Evolutionary conservation across 2,329 filamentous ascomycete species (phyloP), one percentile per base, ranked within the genome.

Genomic region (Alternaria triticina): DNA sequence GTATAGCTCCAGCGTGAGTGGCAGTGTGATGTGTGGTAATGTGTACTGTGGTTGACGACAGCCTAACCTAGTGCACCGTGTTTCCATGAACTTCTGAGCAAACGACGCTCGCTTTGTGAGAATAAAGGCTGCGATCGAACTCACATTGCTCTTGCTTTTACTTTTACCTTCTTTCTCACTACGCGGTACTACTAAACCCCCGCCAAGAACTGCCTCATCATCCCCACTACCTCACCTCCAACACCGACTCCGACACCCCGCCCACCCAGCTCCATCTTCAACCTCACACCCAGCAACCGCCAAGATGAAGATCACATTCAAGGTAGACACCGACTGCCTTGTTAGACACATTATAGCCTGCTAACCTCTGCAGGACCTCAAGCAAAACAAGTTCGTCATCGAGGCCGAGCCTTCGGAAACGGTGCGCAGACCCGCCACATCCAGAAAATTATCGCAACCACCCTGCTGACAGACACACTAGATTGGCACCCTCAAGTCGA

Each of bases 341-440:
- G 61, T 51, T 57, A 59, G 55, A 57, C 62, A 28, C 62, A n/a
- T 12, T 15, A 15, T 27, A 49, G 28, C 49, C 22, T 64, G 64
- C 74, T 77, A 17, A 79, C 66, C 72, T 44, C 56, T 27, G 33
- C 74, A 97, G 94, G 96, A 99, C 85, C 88, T 99, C 78, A 98
- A 97, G 87, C 96, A 98, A 83, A 92, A 97, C 82, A 97, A 97
- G 86, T 99, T 99, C 84, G 90, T 90, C 77, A 91, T 99, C 85
- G 95, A 98, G 73, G 93, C 94, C 78, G 94, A 98, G 82, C 93
- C 94, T 68, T 90, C 91, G 70, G 94, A 97, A 80, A 92, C 93
- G 81, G 94, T 97, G 90, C 76, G 73, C 67, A 65, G 52, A 36
- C 64, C 70, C 65, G 63, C 70, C 67, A 57, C 58, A 65, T 59